Base-by-base conservation (phyloP, 176 grass and related monocot genomes). In the Juncus inflexus region DNA sequence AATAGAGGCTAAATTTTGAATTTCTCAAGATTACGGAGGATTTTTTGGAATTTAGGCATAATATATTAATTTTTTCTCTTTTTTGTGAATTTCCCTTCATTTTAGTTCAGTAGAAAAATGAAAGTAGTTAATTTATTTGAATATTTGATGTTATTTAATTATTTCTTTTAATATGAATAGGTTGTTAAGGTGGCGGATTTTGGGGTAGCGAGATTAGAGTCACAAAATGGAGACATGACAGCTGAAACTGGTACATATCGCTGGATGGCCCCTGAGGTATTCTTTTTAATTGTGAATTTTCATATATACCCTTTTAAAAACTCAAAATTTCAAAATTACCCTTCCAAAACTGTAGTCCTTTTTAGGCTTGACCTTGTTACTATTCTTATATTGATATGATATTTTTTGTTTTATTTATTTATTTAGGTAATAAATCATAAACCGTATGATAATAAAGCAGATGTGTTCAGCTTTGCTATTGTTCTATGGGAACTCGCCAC, bases 241-340 rank as follows among this genome's bases (percentile, higher is more conserved):
- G 88, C 85, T 55, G 94, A 97, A 86, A 97, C 94, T 65, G 94
- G 94, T 54, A 97, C 94, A 15, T 97, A 97, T 58, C 82, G 94
- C 60, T 97, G 94, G 94, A 97, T 97, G 94, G 94, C 88, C 12
- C 94, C 94, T 82, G 94, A 97, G 94, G 94, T 97, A 50, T 42
- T 64, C 51, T 13, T 11, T 69, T 47, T 15, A 40, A 40, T 70
- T 61, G 11, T 5, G 47, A 64, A 60, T 54, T 77, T 42, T 35
- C 49, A 3, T n/a, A 57, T 80, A 58, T 47, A 50, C 58, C 37
- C 11, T 65, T 7, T 60, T 28, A 15, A 14, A 58, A 78, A 6
- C 7, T 74, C 0, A 13, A 57, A 15, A 14, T 42, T 41, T 14
- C 12, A 35, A 66, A 52, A 36, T 45, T 69, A 35, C 65, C 35